Base-by-base conservation (phyloP, 1,284 basidiomycete species). In the Tilletia indica region DNA sequence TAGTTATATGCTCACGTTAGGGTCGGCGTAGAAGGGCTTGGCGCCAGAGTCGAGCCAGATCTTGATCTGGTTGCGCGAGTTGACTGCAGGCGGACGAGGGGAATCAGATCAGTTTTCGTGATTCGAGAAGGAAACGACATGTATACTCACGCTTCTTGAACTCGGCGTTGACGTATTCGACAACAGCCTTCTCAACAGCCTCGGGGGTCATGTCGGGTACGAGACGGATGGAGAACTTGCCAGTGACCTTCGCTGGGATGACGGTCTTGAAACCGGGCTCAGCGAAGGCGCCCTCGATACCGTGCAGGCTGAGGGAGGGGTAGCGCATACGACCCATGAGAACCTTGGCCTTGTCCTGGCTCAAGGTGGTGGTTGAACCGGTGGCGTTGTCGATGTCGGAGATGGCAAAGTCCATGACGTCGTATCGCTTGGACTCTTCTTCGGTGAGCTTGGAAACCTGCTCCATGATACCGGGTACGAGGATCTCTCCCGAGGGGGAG, bases 221-320 rank as follows among this genome's bases (percentile, higher is more conserved):
- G 61, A 94, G 88, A 25, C 78, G 80, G 21, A 76, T 71, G 54
- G 69, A 77, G 74, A 77, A 83, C 79, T 80, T 78, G 83, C 94
- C 96, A 11, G 90, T 87, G 38, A 98, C 93, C 73, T 91, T 90
- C 48, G 93, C 92, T 87, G 96, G 85, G 73, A 99, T 99, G 82
- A 99, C 97, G 0, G 96, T 99, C 89, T 97, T 97, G 63, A 89
- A 80, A 63, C 85, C 85, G 0, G 84, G 74, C 58, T 79, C 78
- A 12, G 90, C 92, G 87, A 98, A 98, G 4, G 95, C 97, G 71
- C 97, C 96, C 85, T 98, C 94, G 81, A 99, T 96, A 36, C 96
- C 97, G 85, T 99, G 96, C 19, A 99, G 86, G 3, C 93, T 96
- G 73, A 99, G 88, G 74, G 91, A 92, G 0, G 94, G 93, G 85